Conservation (phyloP, 805 yeast genomes). For the Starmera pachycereana region DNA sequence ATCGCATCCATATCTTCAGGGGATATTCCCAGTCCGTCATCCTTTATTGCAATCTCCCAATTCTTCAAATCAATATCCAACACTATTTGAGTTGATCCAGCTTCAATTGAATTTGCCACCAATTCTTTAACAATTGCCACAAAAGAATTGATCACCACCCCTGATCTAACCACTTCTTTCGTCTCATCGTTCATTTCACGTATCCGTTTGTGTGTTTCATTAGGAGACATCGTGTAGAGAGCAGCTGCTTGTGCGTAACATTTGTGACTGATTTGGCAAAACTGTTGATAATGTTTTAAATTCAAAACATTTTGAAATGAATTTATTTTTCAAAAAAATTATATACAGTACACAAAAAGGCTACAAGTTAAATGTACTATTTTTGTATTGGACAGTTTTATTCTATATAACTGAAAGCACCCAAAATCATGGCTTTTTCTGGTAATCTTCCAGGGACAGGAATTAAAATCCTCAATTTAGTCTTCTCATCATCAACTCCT, state of each 20-base stretch:
- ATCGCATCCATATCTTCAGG: slow-evolving; percentile 35
- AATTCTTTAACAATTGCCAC: slow-evolving; percentile 37
- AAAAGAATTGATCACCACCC: slow-evolving; percentile 24
- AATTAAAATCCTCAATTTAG: slow-evolving; percentile 57
- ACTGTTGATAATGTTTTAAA: too few species aligned
- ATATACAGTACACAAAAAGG: too few species aligned
- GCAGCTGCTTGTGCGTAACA: too few species aligned
- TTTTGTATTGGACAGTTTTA: slow-evolving; percentile 21
- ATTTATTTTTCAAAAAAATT: too few species aligned
- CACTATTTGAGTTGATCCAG: slow-evolving; percentile 30
- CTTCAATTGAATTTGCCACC: slow-evolving; percentile 46
- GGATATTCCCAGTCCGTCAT: slow-evolving; percentile 65
- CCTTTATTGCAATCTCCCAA: slow-evolving; percentile 35
- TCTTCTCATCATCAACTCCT: slow-evolving; percentile 62
- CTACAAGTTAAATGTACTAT: too few species aligned
- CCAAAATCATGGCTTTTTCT: slow-evolving; percentile 58
- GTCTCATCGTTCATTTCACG: slow-evolving; percentile 4
- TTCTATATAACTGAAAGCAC: slow-evolving; percentile 76
- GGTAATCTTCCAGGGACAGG: slow-evolving; percentile 90
- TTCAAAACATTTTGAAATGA: too few species aligned
- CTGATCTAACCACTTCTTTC: slow-evolving; percentile 20
- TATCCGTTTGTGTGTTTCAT: too few species aligned
- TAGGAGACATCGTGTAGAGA: too few species aligned
- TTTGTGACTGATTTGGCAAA: too few species aligned
- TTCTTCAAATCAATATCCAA: slow-evolving; percentile 26